Evolutionary conservation across 805 yeast species (phyloP).

Genomic region (Hagleromyces aurorensis): DNA sequence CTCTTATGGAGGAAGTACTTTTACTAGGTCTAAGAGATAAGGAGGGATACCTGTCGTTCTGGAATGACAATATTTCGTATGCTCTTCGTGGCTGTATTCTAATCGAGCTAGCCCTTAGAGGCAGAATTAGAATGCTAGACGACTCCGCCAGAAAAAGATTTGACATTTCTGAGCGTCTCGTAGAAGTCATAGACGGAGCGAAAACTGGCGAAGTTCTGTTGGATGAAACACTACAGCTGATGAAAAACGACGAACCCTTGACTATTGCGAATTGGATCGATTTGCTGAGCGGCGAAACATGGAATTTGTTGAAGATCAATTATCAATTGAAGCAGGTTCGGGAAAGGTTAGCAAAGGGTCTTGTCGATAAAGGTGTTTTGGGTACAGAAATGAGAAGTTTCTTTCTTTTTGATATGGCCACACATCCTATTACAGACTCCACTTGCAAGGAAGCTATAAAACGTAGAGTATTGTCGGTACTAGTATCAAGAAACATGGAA

Average conservation of each 20-base stretch:
- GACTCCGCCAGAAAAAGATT: constrained; percentile 89
- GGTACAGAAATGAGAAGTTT: constrained; percentile 95
- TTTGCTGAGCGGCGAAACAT: constrained; percentile 87
- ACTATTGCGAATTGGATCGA: constrained; percentile 91
- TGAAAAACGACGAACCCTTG: constrained; percentile 76
- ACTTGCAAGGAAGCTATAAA: constrained; percentile 75
- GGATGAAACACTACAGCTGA: constrained; percentile 87
- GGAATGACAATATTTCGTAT: constrained; percentile 97
- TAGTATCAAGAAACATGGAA: constrained; percentile 64
- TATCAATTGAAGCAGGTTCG: constrained; percentile 96
- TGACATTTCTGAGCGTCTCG: constrained; percentile 77
- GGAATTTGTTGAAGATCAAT: constrained; percentile 91
- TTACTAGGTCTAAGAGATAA: constrained; percentile 89
- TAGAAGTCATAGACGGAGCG: constrained; percentile 77
- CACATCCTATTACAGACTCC: constrained; percentile 90
- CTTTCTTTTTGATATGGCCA: constrained; percentile 94
- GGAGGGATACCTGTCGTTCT: constrained; percentile 92
- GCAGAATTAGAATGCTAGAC: constrained; percentile 78
- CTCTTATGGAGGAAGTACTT: constrained; percentile 94
- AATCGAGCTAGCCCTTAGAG: constrained; percentile 86
- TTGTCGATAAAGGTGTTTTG: constrained; percentile 93
- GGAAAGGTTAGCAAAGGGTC: constrained; percentile 91
- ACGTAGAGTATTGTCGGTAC: constrained; percentile 58
- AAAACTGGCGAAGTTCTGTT: constrained; percentile 92
- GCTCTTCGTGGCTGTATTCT: constrained; percentile 92